A percentile compares a stretch with the other conserved stretches of the same genome.
These are phyloP conservation scores for Hemileia vastatrix DNA, from an alignment of 1,284 basidiomycete species.

Conservation along the genomic window DNA sequence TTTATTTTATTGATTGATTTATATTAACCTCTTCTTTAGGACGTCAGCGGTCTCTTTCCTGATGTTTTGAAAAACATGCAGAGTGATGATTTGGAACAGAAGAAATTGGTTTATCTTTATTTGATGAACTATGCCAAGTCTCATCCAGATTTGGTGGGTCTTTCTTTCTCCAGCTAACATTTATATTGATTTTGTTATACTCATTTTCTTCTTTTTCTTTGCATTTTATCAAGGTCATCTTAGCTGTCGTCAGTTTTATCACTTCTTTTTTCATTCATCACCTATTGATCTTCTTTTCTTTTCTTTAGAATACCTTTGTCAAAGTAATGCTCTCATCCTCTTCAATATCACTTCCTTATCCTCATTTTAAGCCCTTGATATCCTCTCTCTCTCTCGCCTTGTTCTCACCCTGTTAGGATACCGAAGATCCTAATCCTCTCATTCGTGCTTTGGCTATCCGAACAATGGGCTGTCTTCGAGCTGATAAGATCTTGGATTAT, in stretches of 20 bases:
- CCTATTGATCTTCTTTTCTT: slow-evolving; percentile 1
- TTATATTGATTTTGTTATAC: neutral
- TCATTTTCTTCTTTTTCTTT: neutral
- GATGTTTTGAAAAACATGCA: slow-evolving; percentile 96
- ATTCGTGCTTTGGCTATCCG: slow-evolving; percentile 85
- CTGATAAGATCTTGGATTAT: slow-evolving; percentile 66
- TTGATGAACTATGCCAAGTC: slow-evolving; percentile 81
- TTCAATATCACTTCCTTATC: neutral
- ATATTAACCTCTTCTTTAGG: slow-evolving; percentile 22
- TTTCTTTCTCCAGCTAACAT: slow-evolving; percentile 78
- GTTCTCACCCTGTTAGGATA: slow-evolving; percentile 54
- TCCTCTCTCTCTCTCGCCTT: neutral
- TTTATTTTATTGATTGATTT: too few species aligned
- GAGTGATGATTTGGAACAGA: slow-evolving; percentile 49
- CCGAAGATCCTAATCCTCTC: slow-evolving; percentile 79
- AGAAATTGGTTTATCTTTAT: slow-evolving; percentile 82
- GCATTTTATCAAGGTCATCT: slow-evolving; percentile 13
- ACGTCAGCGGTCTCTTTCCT: slow-evolving; percentile 15
- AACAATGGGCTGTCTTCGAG: slow-evolving; percentile 91
- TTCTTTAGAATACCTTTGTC: neutral
- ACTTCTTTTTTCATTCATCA: slow-evolving; percentile 3
- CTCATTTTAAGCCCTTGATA: neutral
- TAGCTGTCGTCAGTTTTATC: slow-evolving; percentile 18
- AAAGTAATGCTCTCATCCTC: neutral
- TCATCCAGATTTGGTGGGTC: slow-evolving; percentile 75